A percentile compares a stretch with the other conserved stretches of the same genome.
These are phyloP conservation scores for Dittrichia graveolens DNA, from an alignment of 129 eudicot species.

Conservation along the genomic window DNA sequence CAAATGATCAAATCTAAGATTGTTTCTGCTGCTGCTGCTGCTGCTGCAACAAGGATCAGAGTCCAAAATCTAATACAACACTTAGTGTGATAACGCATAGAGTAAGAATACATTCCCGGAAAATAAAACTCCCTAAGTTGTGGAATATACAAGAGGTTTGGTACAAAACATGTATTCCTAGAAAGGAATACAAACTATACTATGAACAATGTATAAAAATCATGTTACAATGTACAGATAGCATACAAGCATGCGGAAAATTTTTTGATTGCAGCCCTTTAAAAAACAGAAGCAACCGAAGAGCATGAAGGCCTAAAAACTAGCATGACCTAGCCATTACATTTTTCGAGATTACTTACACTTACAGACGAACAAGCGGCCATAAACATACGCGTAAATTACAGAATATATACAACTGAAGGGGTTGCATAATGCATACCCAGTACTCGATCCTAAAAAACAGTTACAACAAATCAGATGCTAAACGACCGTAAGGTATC, in stretches of 20 bases:
- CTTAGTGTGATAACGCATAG: not conserved
- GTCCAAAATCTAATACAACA: not conserved
- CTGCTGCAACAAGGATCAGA: not conserved
- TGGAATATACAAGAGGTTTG: constrained; percentile 16
- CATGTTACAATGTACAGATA: constrained; percentile 32
- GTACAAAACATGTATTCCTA: constrained; percentile 20
- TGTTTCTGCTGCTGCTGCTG: not conserved
- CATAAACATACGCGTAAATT: constrained; percentile 20
- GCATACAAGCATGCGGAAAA: constrained; percentile 29
- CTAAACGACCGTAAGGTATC: constrained; percentile 30
- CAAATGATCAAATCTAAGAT: no score
- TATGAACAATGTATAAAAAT: constrained; percentile 4
- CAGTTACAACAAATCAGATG: constrained; percentile 29
- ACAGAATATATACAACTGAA: constrained; percentile 37
- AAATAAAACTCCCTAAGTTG: not conserved
- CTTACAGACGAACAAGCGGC: constrained; percentile 2
- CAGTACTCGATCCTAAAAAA: constrained; percentile 27
- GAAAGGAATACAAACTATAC: not conserved
- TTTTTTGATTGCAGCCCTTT: constrained; percentile 36
- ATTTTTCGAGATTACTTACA: constrained; percentile 29
- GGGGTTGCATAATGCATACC: constrained; percentile 17
- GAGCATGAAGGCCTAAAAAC: constrained; percentile 33
- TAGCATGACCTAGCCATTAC: constrained; percentile 39
- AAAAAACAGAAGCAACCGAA: constrained; percentile 40
- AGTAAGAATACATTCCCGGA: constrained; percentile 22